Percentiles rank a stretch among this genome's conserved stretches.
phyloP scores from a whole-genome alignment of 768 basidiomycete genomes.

The Scleroderma bovista region DNA sequence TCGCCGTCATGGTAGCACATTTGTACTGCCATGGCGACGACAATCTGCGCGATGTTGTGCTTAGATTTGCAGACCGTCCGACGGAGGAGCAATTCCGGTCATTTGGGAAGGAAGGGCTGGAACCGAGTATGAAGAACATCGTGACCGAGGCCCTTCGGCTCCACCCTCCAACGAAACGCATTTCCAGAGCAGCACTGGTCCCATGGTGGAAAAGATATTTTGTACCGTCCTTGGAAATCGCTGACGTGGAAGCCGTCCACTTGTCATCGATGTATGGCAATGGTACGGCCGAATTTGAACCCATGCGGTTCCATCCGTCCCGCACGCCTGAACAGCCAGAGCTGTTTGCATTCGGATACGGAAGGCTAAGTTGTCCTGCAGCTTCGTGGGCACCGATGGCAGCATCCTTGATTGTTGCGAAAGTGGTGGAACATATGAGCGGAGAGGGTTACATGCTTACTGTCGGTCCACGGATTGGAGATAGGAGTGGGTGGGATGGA shows the following conservation, averaged over 20 bases:
- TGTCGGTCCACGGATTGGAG: conserved; percentile 25
- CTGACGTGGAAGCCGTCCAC: conserved; percentile 20
- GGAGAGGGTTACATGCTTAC: conserved; percentile 16
- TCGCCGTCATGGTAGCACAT: conserved; percentile 40
- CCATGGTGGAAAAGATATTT: conserved; percentile 12
- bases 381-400: conserved; percentile 53
- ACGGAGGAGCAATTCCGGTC: conserved; percentile 15
- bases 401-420: conserved; percentile 42
- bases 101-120: conserved; percentile 17
- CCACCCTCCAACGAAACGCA: conserved; percentile 23
- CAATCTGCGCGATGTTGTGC: conserved; percentile 21
- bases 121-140: conserved; percentile 18
- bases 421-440: conserved; percentile 32
- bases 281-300: conserved; percentile 39
- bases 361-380: conserved; percentile 34
- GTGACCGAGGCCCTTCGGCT: conserved; percentile 25
- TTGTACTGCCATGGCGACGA: conserved; percentile 19
- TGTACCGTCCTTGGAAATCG: conserved; percentile 12
- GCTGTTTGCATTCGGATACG: conserved; percentile 45
- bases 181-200: conserved; percentile 10
- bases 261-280: conserved; percentile 19
- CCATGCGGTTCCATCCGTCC: conserved; percentile 34
- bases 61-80: conserved; percentile 15
- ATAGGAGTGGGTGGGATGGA: conserved; percentile 45
- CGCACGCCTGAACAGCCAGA: conserved; percentile 16